phyloP scores from a whole-genome alignment of 108 stramenopile species.

The Cyclotella choctawhatcheeana region DNA sequence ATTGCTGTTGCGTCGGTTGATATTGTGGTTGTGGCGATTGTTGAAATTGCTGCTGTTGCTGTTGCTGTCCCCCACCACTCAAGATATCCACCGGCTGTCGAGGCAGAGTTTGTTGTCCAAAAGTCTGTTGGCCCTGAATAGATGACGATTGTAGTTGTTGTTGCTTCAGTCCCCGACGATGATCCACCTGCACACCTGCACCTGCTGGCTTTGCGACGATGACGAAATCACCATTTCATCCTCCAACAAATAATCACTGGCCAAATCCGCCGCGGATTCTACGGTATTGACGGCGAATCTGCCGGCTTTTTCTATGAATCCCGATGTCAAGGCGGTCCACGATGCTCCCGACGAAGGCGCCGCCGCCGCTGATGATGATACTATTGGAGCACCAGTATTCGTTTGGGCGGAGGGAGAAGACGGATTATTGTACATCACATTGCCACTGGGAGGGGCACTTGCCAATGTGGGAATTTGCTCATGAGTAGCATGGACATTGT shows the following conservation, averaged over 20 bases:
- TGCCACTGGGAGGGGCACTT: conserved; percentile 31
- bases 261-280: not conserved
- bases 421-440: not conserved
- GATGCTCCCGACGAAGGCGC: too few relatives aligned
- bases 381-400: too few relatives aligned
- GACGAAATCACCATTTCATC: not conserved
- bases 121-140: not conserved
- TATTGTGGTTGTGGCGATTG: too few relatives aligned
- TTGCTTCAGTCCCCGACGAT: not conserved
- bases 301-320: not conserved
- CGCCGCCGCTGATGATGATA: too few relatives aligned
- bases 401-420: too few relatives aligned
- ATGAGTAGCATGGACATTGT: conserved; percentile 32
- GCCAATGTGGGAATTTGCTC: conserved; percentile 43
- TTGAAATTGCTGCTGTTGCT: not conserved
- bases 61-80: too few relatives aligned
- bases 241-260: not conserved
- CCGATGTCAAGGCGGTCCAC: not conserved
- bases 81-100: too few relatives aligned
- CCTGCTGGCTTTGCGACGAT: not conserved
- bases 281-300: not conserved
- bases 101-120: too few relatives aligned
- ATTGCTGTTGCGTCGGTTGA: conserved; percentile 15
- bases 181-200: not conserved
- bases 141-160: not conserved